phyloP scores from a whole-genome alignment of 352 stramenopile genomes.

The Globisporangium megalacanthum region DNA sequence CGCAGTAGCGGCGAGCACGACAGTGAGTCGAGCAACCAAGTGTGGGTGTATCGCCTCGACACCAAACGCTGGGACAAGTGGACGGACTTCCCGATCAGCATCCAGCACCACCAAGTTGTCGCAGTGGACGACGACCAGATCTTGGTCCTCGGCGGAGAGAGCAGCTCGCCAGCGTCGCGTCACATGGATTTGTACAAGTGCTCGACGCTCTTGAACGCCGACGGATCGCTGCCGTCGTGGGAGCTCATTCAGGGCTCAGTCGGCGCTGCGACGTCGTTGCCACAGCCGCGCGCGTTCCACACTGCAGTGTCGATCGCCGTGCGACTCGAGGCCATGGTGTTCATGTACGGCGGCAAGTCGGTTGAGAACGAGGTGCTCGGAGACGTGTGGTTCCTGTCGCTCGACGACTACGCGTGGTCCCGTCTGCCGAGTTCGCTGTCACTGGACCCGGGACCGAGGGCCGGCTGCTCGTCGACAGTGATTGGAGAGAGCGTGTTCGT shows the following conservation, averaged over 20 bases:
- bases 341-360: conserved; percentile 80
- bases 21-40: conserved; percentile 19
- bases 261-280: conserved; percentile 58
- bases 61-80: conserved; percentile 64
- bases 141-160: conserved; percentile 80
- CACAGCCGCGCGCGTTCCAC: conserved; percentile 62
- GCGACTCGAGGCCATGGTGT: conserved; percentile 72
- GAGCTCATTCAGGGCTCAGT: conserved; percentile 66
- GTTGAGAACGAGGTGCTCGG: conserved; percentile 66
- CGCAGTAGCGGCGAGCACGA: conserved; percentile 1
- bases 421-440: conserved; percentile 65
- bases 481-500: conserved; percentile 83
- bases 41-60: conserved; percentile 62
- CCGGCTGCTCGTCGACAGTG: conserved; percentile 58
- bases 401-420: conserved; percentile 81
- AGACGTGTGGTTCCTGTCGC: conserved; percentile 77
- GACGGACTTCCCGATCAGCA: conserved; percentile 74
- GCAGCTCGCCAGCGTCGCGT: conserved; percentile 53
- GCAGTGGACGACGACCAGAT: conserved; percentile 66
- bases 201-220: conserved; percentile 39
- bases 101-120: conserved; percentile 77
- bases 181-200: conserved; percentile 87
- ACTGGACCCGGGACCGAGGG: conserved; percentile 63
- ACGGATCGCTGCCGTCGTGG: conserved; percentile 71
- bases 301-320: conserved; percentile 56